Evolutionary conservation across 2,329 filamentous ascomycete species (phyloP).

Genomic region (Graphilbum ipis-grandicollis): DNA sequence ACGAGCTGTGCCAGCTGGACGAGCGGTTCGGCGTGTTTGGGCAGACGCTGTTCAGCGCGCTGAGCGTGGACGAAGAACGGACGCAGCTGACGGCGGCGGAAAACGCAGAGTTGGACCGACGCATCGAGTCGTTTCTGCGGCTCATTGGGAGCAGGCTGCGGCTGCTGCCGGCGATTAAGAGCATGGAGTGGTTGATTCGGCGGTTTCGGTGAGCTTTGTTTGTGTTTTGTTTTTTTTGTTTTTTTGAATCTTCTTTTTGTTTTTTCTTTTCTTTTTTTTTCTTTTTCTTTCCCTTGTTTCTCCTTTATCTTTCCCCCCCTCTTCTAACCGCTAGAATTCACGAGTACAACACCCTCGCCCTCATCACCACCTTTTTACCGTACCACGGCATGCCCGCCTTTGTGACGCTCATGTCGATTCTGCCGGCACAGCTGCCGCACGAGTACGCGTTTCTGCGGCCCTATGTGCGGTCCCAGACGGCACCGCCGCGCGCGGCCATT

Average conservation of each 20-base stretch:
- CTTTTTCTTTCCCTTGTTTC: not conserved
- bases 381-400: conserved; percentile 83
- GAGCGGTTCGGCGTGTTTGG: conserved; percentile 58
- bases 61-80: conserved; percentile 79
- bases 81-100: conserved; percentile 66
- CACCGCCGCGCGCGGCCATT: conserved; percentile 63
- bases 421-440: conserved; percentile 56
- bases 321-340: conserved; percentile 46
- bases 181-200: conserved; percentile 86
- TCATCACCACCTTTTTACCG: conserved; percentile 77
- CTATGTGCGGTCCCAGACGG: conserved; percentile 62
- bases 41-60: conserved; percentile 74
- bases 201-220: conserved; percentile 52
- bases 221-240: too few species aligned
- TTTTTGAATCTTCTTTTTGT: not conserved
- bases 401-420: conserved; percentile 67
- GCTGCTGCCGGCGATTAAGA: conserved; percentile 75
- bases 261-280: not conserved
- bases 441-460: conserved; percentile 74
- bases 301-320: not conserved
- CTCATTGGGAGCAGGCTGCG: conserved; percentile 61
- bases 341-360: conserved; percentile 65
- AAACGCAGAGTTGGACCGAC: conserved; percentile 63
- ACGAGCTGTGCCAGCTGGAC: conserved; percentile 81
- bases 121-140: conserved; percentile 67